phyloP scores from a whole-genome alignment of 1,284 basidiomycete species.

The Anthracocystis panici-leucophaei region DNA sequence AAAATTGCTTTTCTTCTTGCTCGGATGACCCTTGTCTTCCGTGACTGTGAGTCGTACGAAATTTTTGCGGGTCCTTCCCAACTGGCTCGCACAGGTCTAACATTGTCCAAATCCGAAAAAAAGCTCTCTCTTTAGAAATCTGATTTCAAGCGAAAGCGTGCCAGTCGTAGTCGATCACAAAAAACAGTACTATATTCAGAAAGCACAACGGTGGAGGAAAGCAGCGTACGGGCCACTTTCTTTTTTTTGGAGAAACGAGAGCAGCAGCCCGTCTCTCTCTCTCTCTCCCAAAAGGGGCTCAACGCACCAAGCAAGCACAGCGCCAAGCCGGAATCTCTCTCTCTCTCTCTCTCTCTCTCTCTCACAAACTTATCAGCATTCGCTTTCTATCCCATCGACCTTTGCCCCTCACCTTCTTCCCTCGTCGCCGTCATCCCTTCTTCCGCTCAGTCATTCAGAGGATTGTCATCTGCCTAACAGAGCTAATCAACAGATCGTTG shows the following conservation, averaged over 20 bases:
- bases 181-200: too few relatives aligned
- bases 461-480: neutral
- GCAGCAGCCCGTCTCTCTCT: neutral
- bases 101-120: neutral
- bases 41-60: slow-evolving; percentile 2
- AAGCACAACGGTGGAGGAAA: slow-evolving; percentile 19
- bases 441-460: neutral
- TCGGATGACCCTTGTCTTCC: slow-evolving; percentile 1
- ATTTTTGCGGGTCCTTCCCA: neutral
- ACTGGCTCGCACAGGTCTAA: neutral
- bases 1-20: slow-evolving; percentile 16
- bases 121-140: neutral
- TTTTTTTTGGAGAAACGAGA: neutral
- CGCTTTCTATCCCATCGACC: neutral
- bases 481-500: neutral
- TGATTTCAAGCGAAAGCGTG: neutral
- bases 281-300: slow-evolving; percentile 7
- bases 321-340: neutral
- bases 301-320: neutral
- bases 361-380: slow-evolving; percentile 3
- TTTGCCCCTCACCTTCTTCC: neutral
- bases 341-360: too few relatives aligned
- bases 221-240: slow-evolving; percentile 41
- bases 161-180: slow-evolving; percentile 4
- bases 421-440: neutral